Evolutionary conservation across 2,329 filamentous ascomycete genomes (phyloP).

Genomic region (Ceratocystis albifundus): DNA sequence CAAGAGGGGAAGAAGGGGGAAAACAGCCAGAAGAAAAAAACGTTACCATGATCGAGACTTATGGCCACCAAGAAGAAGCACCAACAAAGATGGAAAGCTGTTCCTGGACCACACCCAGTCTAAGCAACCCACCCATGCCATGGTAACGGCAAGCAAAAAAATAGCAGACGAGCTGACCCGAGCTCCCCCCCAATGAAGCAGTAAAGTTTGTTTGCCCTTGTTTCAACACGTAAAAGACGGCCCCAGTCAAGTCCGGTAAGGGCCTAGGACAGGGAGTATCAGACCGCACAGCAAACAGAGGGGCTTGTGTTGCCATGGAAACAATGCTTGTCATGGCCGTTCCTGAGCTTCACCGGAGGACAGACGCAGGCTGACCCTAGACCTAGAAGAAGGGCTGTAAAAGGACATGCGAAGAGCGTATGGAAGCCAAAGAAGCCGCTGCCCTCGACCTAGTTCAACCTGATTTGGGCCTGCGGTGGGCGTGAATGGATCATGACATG

Average conservation of each 20-base stretch:
- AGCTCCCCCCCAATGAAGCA: constrained; percentile 16
- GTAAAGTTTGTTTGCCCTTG: constrained; percentile 17
- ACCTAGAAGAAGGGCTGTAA: constrained; percentile 1
- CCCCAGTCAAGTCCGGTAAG: constrained; percentile 15
- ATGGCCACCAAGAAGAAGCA: not conserved
- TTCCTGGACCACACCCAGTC: not conserved
- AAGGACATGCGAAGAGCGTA: not conserved
- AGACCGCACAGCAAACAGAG: constrained; percentile 18
- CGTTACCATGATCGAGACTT: constrained; percentile 2
- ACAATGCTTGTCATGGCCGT: constrained; percentile 7
- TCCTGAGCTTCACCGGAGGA: constrained; percentile 9
- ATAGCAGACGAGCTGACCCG: constrained; percentile 16
- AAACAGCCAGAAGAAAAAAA: not conserved
- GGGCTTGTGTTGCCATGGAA: constrained; percentile 17
- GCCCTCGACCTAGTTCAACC: too few relatives aligned
- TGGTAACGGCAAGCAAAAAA: constrained; percentile 19
- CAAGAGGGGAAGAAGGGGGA: not conserved
- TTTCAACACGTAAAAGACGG: constrained; percentile 20
- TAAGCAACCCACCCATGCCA: constrained; percentile 14
- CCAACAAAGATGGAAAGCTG: not conserved
- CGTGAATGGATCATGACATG: constrained; percentile 4
- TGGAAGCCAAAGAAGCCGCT: not conserved
- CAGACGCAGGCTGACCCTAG: constrained; percentile 6
- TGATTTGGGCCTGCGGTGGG: constrained; percentile 6
- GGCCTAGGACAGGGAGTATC: constrained; percentile 15